Conservation (phyloP, 2,329 filamentous ascomycete genomes). For the Westerdykella ornata region DNA sequence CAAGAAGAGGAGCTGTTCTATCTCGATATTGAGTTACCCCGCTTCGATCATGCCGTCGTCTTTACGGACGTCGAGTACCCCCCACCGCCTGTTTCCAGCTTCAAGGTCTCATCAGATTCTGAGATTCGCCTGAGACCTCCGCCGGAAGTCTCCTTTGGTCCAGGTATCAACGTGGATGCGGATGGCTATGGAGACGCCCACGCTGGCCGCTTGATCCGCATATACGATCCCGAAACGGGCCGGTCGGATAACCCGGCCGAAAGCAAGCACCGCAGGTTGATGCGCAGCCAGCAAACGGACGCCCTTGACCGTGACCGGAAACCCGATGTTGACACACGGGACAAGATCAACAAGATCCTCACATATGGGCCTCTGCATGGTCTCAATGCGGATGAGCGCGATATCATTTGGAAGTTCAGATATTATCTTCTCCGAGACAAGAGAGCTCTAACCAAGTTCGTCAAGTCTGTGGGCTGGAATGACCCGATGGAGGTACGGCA, state of each 20-base stretch:
- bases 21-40: slow-evolving; percentile 83
- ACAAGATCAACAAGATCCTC: slow-evolving; percentile 87
- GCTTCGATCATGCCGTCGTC: slow-evolving; percentile 92
- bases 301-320: slow-evolving; percentile 91
- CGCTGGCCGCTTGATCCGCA: slow-evolving; percentile 63
- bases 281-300: slow-evolving; percentile 88
- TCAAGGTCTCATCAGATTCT: slow-evolving; percentile 56
- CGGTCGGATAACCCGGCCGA: slow-evolving; percentile 89
- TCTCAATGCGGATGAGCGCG: slow-evolving; percentile 83
- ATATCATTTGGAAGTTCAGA: slow-evolving; percentile 94
- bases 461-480: slow-evolving; percentile 94
- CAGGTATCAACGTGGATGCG: slow-evolving; percentile 70
- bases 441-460: slow-evolving; percentile 80
- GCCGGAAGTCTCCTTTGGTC: slow-evolving; percentile 83
- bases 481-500: slow-evolving; percentile 80
- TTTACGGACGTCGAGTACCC: slow-evolving; percentile 93
- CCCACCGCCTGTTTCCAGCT: slow-evolving; percentile 70
- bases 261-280: slow-evolving; percentile 84
- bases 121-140: slow-evolving; percentile 70
- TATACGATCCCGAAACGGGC: slow-evolving; percentile 91
- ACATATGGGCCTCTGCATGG: slow-evolving; percentile 88
- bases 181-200: slow-evolving; percentile 47
- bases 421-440: slow-evolving; percentile 93
- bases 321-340: slow-evolving; percentile 89
- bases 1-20: slow-evolving; percentile 62